Evolutionary conservation across 257 asterid genomes (phyloP), one percentile per base, ranked within the genome.

Genomic region (Hygrophila difformis): DNA sequence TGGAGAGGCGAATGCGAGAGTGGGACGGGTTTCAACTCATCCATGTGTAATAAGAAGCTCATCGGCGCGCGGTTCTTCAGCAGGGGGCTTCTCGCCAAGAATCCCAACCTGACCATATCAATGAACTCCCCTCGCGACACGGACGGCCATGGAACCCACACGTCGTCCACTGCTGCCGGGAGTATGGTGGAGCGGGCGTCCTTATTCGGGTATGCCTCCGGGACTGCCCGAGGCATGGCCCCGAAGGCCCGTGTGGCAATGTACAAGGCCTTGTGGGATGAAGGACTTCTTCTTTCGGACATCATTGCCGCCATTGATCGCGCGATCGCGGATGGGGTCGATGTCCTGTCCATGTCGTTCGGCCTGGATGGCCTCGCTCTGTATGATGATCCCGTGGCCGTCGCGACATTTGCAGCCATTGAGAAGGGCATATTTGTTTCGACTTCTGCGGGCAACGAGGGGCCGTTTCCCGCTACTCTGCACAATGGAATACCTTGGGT

Each of bases 401-500:
- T 81, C 18, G 84, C 76, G 0, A 23, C 93, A 17, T 85, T 81
- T 39, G 82, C 93, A 2, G 95, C 95, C 8, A 41, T 76, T 65
- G 86, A 80, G 61, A 77, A 75, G 59, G 84, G 84, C 7, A 80
- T 80, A 37, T 70, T 84, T 26, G 93, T 84, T 8, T 70, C 93
- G 3, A 77, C 88, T 0, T 84, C 94, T 0, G 73, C 88, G 0
- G 94, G 93, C 5, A 84, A 84, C 40, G 69, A 61, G 16, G 94
- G 94, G 47, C 94, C 88, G 0, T 42, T 5, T 1, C 15, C 15
- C 11, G 69, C 13, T 39, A 39, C 77, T 2, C 18, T 84, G 29
- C 82, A 75, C 59, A 84, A 84, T 37, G 86, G 80, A 3, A 76
- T 62, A 3, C 94, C 94, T 6, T 84, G 94, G 94, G 81, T 84